phyloP scores from a whole-genome alignment of 1,284 basidiomycete species.

The Tremellales sp. region DNA sequence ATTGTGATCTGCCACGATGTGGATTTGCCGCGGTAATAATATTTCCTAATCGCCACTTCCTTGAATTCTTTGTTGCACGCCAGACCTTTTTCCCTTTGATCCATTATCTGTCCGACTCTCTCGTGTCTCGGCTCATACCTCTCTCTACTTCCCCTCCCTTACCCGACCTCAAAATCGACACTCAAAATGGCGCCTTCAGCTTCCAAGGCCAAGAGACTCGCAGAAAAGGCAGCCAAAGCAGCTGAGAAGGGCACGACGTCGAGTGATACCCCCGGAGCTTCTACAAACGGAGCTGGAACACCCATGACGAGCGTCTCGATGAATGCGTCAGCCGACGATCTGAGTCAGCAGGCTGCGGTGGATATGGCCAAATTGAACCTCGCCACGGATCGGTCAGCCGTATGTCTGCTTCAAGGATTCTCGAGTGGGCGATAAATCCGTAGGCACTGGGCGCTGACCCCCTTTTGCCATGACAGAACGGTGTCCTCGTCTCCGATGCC shows the following conservation, averaged over 20 bases:
- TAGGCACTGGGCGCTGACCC: constrained; percentile 2
- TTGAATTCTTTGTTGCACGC: constrained; percentile 1
- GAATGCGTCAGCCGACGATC: constrained; percentile 62
- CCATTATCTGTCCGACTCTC: too few relatives aligned
- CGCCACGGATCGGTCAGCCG: constrained; percentile 74
- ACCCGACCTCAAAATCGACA: neutral
- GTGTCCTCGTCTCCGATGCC: constrained; percentile 86
- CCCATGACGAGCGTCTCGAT: constrained; percentile 73
- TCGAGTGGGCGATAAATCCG: neutral
- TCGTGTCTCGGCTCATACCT: constrained; percentile 2
- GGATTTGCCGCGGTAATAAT: too few relatives aligned
- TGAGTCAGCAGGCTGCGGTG: constrained; percentile 50
- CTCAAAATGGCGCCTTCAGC: constrained; percentile 49
- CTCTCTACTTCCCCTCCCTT: neutral
- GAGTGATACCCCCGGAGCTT: constrained; percentile 58
- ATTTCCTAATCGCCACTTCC: neutral
- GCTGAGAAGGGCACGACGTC: constrained; percentile 49
- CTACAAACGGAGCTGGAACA: constrained; percentile 60
- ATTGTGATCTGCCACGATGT: too few relatives aligned
- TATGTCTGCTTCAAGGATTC: constrained; percentile 16
- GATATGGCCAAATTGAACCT: constrained; percentile 79
- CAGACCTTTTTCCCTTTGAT: constrained; percentile 1
- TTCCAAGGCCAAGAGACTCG: constrained; percentile 65
- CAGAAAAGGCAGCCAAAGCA: constrained; percentile 81
- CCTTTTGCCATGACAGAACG: constrained; percentile 50